Evolutionary conservation across 192 early-diverging fungal species (phyloP).

Genomic region (Hyaloraphidium curvatum): DNA sequence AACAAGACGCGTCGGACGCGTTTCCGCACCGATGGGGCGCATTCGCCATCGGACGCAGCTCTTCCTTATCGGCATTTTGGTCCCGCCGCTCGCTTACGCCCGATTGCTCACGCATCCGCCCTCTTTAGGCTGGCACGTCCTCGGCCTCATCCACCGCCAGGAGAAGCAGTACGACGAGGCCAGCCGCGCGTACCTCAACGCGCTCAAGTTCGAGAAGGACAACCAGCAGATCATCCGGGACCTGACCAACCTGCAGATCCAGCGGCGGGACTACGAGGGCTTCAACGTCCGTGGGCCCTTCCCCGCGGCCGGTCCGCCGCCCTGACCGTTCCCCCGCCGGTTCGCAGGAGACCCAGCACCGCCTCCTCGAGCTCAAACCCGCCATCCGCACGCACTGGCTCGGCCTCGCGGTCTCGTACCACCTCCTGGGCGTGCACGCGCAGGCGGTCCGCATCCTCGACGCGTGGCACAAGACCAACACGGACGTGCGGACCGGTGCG

Average conservation of each 20-base stretch:
- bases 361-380: constrained; percentile 49
- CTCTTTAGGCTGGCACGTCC: constrained; percentile 77
- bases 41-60: too few relatives aligned
- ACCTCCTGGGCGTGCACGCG: constrained; percentile 55
- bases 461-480: constrained; percentile 43
- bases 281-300: constrained; percentile 30
- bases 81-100: neutral
- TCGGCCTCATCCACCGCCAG: constrained; percentile 71
- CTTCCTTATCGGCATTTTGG: too few relatives aligned
- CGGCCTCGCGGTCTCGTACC: constrained; percentile 66
- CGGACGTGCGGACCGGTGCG: constrained; percentile 33
- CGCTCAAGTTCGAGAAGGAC: constrained; percentile 67
- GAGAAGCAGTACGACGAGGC: constrained; percentile 90
- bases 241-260: constrained; percentile 63
- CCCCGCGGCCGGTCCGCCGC: neutral
- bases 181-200: constrained; percentile 72
- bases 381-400: constrained; percentile 60
- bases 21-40: too few relatives aligned
- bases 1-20: neutral
- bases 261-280: constrained; percentile 69
- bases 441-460: constrained; percentile 49
- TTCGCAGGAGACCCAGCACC: constrained; percentile 39
- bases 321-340: neutral
- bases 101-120: constrained; percentile 1
- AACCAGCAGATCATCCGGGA: constrained; percentile 89